These are phyloP conservation scores for Rosa chinensis DNA, from an alignment of 306 rosid species.

Conservation along the genomic window DNA sequence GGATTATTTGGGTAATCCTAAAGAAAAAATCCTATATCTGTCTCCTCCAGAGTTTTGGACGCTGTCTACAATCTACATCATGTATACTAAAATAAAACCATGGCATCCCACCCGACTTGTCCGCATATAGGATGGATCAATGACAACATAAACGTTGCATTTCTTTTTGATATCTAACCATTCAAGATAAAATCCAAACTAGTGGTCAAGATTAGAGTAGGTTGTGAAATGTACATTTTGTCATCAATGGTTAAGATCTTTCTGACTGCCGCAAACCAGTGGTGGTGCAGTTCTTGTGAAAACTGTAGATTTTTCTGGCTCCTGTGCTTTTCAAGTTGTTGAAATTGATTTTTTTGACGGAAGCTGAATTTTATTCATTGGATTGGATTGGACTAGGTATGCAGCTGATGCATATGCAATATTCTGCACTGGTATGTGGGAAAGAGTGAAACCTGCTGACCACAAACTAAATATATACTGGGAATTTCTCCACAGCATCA, in stretches of 20 bases:
- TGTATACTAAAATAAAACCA: neutral
- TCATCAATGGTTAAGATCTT: neutral
- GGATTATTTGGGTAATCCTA: neutral
- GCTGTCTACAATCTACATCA: neutral
- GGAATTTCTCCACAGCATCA: slow-evolving; percentile 36
- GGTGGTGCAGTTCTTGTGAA: neutral
- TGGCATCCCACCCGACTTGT: neutral
- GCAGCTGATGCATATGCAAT: slow-evolving; percentile 73
- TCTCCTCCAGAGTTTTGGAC: neutral
- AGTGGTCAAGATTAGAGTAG: neutral
- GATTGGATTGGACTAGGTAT: slow-evolving; percentile 40
- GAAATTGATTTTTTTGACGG: neutral
- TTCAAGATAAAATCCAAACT: slow-evolving; percentile 2
- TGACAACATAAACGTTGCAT: neutral
- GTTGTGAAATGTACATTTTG: slow-evolving; percentile 4
- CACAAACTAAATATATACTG: slow-evolving; percentile 49
- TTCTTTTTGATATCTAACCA: neutral
- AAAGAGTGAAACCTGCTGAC: slow-evolving; percentile 41
- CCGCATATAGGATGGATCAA: neutral
- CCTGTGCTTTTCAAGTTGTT: neutral
- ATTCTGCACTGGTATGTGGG: slow-evolving; percentile 60
- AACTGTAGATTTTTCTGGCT: neutral
- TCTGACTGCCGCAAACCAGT: neutral
- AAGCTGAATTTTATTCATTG: neutral
- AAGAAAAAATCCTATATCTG: neutral